Evolutionary conservation across 176 grass and related monocot species (phyloP).

Genomic region (Oryza longistaminata): DNA sequence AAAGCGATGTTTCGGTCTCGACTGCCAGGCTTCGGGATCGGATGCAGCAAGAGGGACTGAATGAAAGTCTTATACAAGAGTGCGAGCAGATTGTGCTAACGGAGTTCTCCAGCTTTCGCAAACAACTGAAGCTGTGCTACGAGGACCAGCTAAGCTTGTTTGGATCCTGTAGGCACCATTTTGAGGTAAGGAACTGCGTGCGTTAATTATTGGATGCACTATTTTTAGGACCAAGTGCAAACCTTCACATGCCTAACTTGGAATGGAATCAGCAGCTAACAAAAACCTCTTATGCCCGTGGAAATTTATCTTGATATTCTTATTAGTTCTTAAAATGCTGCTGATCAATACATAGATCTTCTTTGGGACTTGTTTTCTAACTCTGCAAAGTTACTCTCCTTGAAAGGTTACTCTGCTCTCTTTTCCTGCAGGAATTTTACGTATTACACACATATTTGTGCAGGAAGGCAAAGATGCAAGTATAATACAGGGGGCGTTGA

Average conservation of each 20-base stretch:
- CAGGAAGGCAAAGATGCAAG: conserved; percentile 80
- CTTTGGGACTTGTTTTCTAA: conserved; percentile 27
- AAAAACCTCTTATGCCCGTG: not conserved
- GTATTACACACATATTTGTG: conserved; percentile 63
- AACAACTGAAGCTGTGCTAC: conserved; percentile 53
- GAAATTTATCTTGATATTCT: not conserved
- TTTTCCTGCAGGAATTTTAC: conserved; percentile 63
- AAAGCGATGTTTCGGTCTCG: conserved; percentile 58
- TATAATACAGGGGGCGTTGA: conserved; percentile 48
- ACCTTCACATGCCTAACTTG: not conserved
- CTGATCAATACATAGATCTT: conserved; percentile 9
- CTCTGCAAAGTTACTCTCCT: conserved; percentile 50
- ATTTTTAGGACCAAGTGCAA: not conserved
- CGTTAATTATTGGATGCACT: not conserved
- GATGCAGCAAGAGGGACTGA: conserved; percentile 60
- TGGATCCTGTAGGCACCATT: conserved; percentile 53
- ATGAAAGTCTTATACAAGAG: conserved; percentile 65
- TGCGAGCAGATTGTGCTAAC: conserved; percentile 72
- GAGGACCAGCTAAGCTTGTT: conserved; percentile 67
- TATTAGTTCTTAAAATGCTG: conserved; percentile 3
- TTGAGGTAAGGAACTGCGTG: conserved; percentile 49
- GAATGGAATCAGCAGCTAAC: not conserved
- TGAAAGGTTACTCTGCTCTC: conserved; percentile 59
- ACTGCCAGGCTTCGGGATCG: conserved; percentile 57
- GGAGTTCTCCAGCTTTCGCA: conserved; percentile 64